Evolutionary conservation across 371 early-diverging fungal genomes (phyloP).

Genomic region (Actinomortierella ambigua): DNA sequence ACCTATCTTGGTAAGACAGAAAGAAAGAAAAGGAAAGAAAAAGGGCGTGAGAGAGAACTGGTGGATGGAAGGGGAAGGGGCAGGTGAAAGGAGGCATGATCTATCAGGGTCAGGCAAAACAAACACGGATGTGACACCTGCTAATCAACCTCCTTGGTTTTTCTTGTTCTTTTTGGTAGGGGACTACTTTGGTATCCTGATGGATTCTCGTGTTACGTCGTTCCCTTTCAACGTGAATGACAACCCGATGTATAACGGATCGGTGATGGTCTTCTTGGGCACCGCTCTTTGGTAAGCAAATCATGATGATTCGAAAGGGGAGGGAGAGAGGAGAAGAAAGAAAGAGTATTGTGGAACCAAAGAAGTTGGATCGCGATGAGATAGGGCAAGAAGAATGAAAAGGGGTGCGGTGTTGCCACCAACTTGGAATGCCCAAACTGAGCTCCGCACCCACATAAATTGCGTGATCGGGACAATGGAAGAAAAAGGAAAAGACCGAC

Average conservation of each 20-base stretch:
- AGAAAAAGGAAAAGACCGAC: background rate
- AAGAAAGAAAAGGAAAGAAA: background rate
- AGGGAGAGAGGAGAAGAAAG: background rate
- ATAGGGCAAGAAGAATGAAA: too few relatives aligned
- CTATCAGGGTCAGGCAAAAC: background rate
- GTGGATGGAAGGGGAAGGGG: too few relatives aligned
- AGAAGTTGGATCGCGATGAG: too few relatives aligned
- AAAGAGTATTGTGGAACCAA: too few relatives aligned
- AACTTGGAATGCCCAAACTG: background rate
- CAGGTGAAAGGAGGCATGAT: too few relatives aligned
- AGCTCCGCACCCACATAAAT: background rate
- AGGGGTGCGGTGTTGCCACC: too few relatives aligned
- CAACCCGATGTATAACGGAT: conserved; percentile 96
- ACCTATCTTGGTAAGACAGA: conserved; percentile 78
- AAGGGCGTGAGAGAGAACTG: too few relatives aligned
- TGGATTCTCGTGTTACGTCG: conserved; percentile 83
- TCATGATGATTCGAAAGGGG: background rate
- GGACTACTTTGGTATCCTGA: conserved; percentile 94
- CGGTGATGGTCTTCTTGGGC: conserved; percentile 85
- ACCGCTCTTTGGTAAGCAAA: conserved; percentile 79
- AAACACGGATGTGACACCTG: background rate
- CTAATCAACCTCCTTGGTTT: background rate
- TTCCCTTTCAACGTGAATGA: conserved; percentile 93
- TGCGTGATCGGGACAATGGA: background rate
- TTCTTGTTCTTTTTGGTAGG: conserved; percentile 52